These are phyloP conservation scores for Trametes sanguinea DNA, from an alignment of 768 basidiomycete species.

Conservation along the genomic window DNA sequence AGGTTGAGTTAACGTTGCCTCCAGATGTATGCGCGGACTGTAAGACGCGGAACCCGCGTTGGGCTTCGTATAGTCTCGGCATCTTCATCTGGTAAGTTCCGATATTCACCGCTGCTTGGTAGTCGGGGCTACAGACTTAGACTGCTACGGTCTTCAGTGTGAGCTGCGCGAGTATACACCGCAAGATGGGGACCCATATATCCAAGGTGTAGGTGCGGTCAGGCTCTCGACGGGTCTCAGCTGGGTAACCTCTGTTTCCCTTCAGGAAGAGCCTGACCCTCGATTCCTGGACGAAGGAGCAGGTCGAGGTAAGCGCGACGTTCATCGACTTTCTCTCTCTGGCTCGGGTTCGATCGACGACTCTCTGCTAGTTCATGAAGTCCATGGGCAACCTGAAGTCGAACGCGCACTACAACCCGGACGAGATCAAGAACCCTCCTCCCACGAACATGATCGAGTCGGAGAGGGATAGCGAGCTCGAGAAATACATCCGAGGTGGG, in stretches of 20 bases:
- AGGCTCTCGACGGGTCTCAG: not conserved
- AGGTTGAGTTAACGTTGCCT: not conserved
- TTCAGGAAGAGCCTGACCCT: slow-evolving; percentile 85
- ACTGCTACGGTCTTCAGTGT: slow-evolving; percentile 47
- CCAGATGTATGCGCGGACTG: slow-evolving; percentile 92
- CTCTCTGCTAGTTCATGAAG: slow-evolving; percentile 64
- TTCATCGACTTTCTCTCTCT: slow-evolving; percentile 16
- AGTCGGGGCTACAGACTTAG: not conserved
- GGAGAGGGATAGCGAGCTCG: slow-evolving; percentile 87
- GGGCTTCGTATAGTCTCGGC: slow-evolving; percentile 88
- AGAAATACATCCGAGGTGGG: slow-evolving; percentile 85
- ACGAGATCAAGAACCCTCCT: slow-evolving; percentile 80
- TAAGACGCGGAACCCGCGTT: slow-evolving; percentile 80
- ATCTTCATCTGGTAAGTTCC: slow-evolving; percentile 77
- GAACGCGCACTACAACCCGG: slow-evolving; percentile 79
- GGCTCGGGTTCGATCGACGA: not conserved
- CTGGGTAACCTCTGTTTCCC: not conserved
- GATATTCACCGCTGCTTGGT: not conserved
- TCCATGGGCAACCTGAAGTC: slow-evolving; percentile 79
- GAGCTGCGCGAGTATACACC: slow-evolving; percentile 87
- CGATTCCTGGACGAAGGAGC: slow-evolving; percentile 87
- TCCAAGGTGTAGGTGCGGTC: slow-evolving; percentile 80
- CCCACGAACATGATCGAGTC: slow-evolving; percentile 77
- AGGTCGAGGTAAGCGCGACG: slow-evolving; percentile 67
- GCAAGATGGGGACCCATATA: slow-evolving; percentile 93